These are phyloP conservation scores for Huntiella omanensis DNA, from an alignment of 2,329 filamentous ascomycete genomes.

Conservation along the genomic window DNA sequence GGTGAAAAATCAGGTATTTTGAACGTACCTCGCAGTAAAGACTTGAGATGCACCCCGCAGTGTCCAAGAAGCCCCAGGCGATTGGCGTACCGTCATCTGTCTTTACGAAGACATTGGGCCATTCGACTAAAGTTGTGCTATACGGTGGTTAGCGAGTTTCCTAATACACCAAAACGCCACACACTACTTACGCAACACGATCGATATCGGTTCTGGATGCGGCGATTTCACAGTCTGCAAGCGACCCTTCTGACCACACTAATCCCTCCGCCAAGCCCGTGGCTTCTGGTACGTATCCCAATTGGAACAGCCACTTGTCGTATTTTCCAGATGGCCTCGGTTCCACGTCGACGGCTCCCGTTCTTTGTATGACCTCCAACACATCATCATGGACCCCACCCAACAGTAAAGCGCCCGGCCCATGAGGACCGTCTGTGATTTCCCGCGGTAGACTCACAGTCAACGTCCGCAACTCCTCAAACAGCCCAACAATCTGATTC, in stretches of 20 bases:
- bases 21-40: slow-evolving; percentile 33
- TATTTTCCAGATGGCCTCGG: slow-evolving; percentile 17
- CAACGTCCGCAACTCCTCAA: slow-evolving; percentile 17
- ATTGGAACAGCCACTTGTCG: slow-evolving; percentile 40
- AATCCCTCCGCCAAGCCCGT: slow-evolving; percentile 26
- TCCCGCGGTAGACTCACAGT: slow-evolving; percentile 14
- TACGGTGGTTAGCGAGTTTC: no score
- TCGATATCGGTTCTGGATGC: slow-evolving; percentile 35
- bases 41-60: slow-evolving; percentile 41
- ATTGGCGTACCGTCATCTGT: slow-evolving; percentile 28
- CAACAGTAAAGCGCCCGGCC: slow-evolving; percentile 19
- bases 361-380: slow-evolving; percentile 12
- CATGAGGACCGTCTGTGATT: slow-evolving; percentile 12
- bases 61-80: slow-evolving; percentile 44
- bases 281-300: slow-evolving; percentile 23
- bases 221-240: slow-evolving; percentile 37
- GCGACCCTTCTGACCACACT: slow-evolving; percentile 32
- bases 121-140: slow-evolving; percentile 23
- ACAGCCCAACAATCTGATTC: slow-evolving; percentile 18
- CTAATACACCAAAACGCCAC: no score
- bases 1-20: not conserved
- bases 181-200: slow-evolving; percentile 27
- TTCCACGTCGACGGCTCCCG: slow-evolving; percentile 1
- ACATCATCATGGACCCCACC: slow-evolving; percentile 19
- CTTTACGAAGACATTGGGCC: slow-evolving; percentile 30